Base-by-base conservation (phyloP, 2,329 filamentous ascomycete genomes). In the Mycosphaerelloides madeirae region DNA sequence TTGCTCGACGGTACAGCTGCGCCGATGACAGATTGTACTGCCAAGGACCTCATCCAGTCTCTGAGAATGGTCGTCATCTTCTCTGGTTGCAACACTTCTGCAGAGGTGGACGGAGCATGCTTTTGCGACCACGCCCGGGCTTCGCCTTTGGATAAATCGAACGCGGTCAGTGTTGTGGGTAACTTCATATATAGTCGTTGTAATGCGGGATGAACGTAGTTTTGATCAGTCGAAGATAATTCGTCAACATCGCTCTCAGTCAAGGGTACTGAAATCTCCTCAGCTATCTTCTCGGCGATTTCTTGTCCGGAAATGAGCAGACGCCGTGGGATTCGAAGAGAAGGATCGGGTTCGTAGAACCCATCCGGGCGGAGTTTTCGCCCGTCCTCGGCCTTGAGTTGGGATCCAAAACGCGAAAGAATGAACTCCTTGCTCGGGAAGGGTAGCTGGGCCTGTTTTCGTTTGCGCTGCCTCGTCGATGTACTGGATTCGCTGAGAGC, bases 71-170 rank as follows among this genome's bases (percentile, higher is more conserved):
- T 60, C 1, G 81, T 80, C 63, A 96, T 87, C 34, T 72, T 77
- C 2, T 85, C 84, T 13, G 72, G 64, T 58, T 96, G 90, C 9
- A 98, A 71, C 1, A 97, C 82, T 46, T 91, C 81, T 3, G 71
- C 71, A 2, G 87, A 81, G 29, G 68, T 72, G 19, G 65, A 68
- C 0, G 93, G 93, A 0, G 85, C 80, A 66, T 97, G 95, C 59
- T 97, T 96, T 31, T 91, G 83, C 2, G 75, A 65, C 93, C 93
- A 98, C 7, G 80, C 68, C 20, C 76, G 68, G 2, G 72, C 73
- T 60, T 97, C 91, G 55, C 85, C 95, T 38, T 76, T 77, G 7
- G 83, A 85, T 50, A 71, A 77, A 62, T 98, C 93, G 58, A 90
- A 96, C 0, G 90, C 82, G 3, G 86, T 90, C 11, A 90, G 71